phyloP scores from a whole-genome alignment of 164 flowering plant genomes.

The Vitis cinerea region DNA sequence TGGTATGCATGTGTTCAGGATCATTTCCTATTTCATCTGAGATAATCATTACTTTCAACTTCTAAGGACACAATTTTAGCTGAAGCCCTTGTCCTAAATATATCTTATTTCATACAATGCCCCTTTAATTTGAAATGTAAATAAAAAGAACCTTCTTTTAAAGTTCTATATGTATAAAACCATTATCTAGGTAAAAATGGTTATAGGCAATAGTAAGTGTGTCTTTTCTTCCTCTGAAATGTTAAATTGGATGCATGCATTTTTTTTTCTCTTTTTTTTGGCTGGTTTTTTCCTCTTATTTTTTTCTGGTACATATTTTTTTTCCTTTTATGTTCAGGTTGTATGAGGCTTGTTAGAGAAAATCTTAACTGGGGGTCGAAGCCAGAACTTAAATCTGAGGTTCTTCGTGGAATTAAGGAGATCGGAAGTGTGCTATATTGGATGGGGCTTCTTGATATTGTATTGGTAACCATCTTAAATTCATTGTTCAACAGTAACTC shows the following conservation, averaged over 20 bases:
- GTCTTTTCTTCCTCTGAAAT: neutral
- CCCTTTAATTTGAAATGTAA: too few species aligned
- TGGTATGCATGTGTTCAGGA: too few species aligned
- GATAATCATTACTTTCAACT: too few species aligned
- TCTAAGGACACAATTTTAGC: too few species aligned
- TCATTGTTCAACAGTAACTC: neutral
- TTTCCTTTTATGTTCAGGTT: constrained; percentile 49
- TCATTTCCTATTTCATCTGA: too few species aligned
- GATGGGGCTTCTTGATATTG: constrained; percentile 96
- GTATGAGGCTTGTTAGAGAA: constrained; percentile 75
- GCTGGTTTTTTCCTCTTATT: too few species aligned
- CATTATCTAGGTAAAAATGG: too few species aligned
- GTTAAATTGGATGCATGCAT: neutral
- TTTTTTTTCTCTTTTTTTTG: neutral
- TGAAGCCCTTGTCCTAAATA: too few species aligned
- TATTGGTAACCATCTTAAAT: constrained; percentile 54
- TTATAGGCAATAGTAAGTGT: too few species aligned
- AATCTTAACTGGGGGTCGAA: constrained; percentile 88
- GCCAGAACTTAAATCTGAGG: constrained; percentile 75
- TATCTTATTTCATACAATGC: too few species aligned
- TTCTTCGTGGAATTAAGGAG: constrained; percentile 86
- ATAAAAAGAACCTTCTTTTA: too few species aligned
- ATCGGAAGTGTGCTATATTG: constrained; percentile 84
- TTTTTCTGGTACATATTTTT: neutral
- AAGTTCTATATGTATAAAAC: too few species aligned